phyloP scores from a whole-genome alignment of 495 filamentous ascomycete species.

The Hypomontagnella submonticulosa region DNA sequence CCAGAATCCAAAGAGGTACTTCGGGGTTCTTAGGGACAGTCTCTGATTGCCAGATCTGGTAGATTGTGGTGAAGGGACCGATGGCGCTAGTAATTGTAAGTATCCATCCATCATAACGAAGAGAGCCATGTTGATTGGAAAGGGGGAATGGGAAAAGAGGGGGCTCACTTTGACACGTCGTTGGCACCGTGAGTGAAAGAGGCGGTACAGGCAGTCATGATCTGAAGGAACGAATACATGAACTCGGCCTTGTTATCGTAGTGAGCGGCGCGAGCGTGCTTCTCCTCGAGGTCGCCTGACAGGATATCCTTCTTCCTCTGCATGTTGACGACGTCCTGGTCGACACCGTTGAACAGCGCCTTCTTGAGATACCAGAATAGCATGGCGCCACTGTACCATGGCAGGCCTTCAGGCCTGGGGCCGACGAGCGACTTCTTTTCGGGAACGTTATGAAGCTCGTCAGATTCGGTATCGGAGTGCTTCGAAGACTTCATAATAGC shows the following conservation, averaged over 20 bases:
- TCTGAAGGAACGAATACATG: slow-evolving; percentile 78
- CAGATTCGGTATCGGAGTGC: slow-evolving; percentile 13
- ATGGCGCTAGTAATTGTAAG: slow-evolving; percentile 59
- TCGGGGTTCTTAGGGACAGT: slow-evolving; percentile 60
- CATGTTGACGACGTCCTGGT: slow-evolving; percentile 65
- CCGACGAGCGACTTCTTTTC: slow-evolving; percentile 48
- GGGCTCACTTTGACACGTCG: slow-evolving; percentile 74
- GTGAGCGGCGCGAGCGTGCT: slow-evolving; percentile 70
- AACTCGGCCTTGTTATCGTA: slow-evolving; percentile 83
- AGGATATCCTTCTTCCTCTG: slow-evolving; percentile 55
- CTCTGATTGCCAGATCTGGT: slow-evolving; percentile 69
- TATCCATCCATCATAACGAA: neutral
- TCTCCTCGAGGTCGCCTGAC: slow-evolving; percentile 64
- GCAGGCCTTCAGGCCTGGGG: slow-evolving; percentile 48
- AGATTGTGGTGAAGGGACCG: slow-evolving; percentile 77
- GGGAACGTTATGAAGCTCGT: slow-evolving; percentile 28
- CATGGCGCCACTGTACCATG: slow-evolving; percentile 52
- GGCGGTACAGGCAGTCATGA: slow-evolving; percentile 77
- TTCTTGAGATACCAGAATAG: slow-evolving; percentile 61
- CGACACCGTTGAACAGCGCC: slow-evolving; percentile 67
- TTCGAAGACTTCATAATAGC: slow-evolving; percentile 33
- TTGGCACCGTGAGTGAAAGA: slow-evolving; percentile 86
- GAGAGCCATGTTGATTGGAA: no score
- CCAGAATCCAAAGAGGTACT: slow-evolving; percentile 75
- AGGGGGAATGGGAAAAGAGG: no score